These are phyloP conservation scores for Rhizoctonia solani DNA, from an alignment of 1,284 basidiomycete species.

Conservation along the genomic window DNA sequence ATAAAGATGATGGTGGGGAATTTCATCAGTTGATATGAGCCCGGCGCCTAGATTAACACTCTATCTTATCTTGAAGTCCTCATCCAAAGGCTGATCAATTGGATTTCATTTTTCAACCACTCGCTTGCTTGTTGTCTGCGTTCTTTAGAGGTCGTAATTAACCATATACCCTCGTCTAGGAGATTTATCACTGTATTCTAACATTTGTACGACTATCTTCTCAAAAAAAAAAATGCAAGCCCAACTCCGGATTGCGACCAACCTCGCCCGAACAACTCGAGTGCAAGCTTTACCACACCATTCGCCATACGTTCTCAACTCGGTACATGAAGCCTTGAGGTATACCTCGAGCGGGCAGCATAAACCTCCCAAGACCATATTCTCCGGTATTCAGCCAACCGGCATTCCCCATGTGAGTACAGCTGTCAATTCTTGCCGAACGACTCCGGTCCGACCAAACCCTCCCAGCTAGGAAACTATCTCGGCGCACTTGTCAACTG, in stretches of 20 bases:
- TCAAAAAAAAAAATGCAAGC: constrained; percentile 33
- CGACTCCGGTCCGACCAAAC: background rate
- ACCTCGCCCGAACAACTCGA: constrained; percentile 7
- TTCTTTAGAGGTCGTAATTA: background rate
- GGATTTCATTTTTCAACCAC: background rate
- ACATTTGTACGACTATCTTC: too few relatives aligned
- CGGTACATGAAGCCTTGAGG: constrained; percentile 6
- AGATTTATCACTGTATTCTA: too few relatives aligned
- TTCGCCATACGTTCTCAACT: background rate
- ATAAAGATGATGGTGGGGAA: background rate
- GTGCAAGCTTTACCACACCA: background rate
- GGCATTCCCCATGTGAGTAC: constrained; percentile 46
- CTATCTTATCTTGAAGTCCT: constrained; percentile 8
- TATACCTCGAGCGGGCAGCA: constrained; percentile 14
- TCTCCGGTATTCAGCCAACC: constrained; percentile 58
- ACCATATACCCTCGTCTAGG: too few relatives aligned
- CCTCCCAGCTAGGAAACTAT: constrained; percentile 83
- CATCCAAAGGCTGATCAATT: constrained; percentile 10
- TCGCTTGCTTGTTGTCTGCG: background rate
- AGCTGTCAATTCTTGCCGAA: background rate
- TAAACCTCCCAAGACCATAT: constrained; percentile 42
- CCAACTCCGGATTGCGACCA: constrained; percentile 24
- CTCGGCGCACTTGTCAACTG: constrained; percentile 89
- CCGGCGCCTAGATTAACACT: constrained; percentile 4
- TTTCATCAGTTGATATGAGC: background rate